Evolutionary conservation across 2,329 filamentous ascomycete species (phyloP).

Genomic region (Bipolaris bicolor): DNA sequence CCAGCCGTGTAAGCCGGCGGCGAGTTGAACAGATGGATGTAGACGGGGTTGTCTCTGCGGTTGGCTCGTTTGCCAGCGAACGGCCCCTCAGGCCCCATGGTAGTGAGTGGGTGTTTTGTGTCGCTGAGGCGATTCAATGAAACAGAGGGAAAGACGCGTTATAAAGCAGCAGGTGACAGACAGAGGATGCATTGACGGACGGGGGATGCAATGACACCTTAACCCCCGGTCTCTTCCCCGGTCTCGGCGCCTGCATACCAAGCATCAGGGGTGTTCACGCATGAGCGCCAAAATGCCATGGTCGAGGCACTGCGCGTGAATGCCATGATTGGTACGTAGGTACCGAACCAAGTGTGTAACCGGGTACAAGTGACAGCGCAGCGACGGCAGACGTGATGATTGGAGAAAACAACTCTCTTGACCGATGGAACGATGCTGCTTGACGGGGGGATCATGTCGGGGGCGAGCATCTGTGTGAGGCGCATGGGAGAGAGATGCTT

Average conservation of each 20-base stretch:
- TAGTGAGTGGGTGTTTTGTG: neutral
- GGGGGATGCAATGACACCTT: slow-evolving; percentile 9
- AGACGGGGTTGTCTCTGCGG: slow-evolving; percentile 22
- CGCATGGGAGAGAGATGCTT: slow-evolving; percentile 13
- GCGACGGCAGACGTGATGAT: neutral
- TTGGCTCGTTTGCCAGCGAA: slow-evolving; percentile 17
- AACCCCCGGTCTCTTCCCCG: slow-evolving; percentile 5
- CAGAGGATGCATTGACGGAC: neutral
- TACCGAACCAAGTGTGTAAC: too few relatives aligned
- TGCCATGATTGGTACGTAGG: neutral
- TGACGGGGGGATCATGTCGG: neutral
- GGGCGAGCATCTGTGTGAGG: neutral
- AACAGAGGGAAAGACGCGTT: neutral
- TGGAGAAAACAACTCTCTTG: neutral
- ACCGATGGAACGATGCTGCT: neutral
- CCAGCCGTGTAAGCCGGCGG: slow-evolving; percentile 28
- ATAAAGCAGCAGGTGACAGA: slow-evolving; percentile 1
- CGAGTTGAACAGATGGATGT: slow-evolving; percentile 21
- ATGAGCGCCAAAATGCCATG: slow-evolving; percentile 3
- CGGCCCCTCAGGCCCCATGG: slow-evolving; percentile 18
- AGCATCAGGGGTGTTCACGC: slow-evolving; percentile 8
- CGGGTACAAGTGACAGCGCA: too few relatives aligned
- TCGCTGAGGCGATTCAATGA: neutral
- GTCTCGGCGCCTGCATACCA: slow-evolving; percentile 12
- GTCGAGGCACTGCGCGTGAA: slow-evolving; percentile 6